Percentiles rank a stretch among this genome's conserved stretches.
Evolutionary conservation across 108 stramenopile species (phyloP).

Genomic region (Cafeteria roenbergensis): DNA sequence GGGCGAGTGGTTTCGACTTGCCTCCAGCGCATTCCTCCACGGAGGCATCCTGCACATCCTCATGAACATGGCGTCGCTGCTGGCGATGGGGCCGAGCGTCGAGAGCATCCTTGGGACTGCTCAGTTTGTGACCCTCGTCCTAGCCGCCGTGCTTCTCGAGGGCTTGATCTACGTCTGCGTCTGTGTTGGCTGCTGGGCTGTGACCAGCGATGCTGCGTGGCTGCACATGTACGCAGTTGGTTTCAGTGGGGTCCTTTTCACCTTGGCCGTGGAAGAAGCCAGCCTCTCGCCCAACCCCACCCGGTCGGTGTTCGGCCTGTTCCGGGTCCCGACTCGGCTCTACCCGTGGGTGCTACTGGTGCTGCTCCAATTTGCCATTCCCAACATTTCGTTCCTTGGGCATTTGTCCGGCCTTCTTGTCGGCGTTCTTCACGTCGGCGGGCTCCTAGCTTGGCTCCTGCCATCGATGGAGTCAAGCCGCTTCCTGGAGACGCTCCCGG

Average conservation of each 20-base stretch:
- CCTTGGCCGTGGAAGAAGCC: conserved; percentile 8
- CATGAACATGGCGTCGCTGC: conserved; percentile 70
- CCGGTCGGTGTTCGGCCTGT: conserved; percentile 19
- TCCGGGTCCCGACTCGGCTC: conserved; percentile 9
- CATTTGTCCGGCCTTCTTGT: conserved; percentile 15
- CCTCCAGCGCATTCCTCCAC: conserved; percentile 63
- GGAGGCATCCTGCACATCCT: conserved; percentile 67
- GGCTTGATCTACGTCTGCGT: background rate
- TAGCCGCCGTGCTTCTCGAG: background rate
- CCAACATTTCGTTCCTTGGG: conserved; percentile 21
- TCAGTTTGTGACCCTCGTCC: background rate
- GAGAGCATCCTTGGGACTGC: conserved; percentile 29
- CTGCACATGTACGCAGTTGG: conserved; percentile 19
- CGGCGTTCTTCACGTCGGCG: conserved; percentile 6
- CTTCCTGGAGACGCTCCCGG: background rate
- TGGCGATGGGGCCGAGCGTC: conserved; percentile 45
- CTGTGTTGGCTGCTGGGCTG: background rate
- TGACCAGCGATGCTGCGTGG: background rate
- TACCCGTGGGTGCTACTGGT: conserved; percentile 20
- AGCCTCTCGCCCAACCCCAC: conserved; percentile 3
- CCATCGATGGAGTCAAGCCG: background rate
- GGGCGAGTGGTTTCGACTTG: conserved; percentile 53
- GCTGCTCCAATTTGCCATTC: conserved; percentile 18
- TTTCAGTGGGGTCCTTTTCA: conserved; percentile 23
- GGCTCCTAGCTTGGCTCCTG: background rate